A percentile compares a stretch with the other conserved stretches of the same genome.
These are phyloP conservation scores for Cutaneotrichosporon cyanovorans DNA, from an alignment of 1,284 basidiomycete species.

Conservation along the genomic window DNA sequence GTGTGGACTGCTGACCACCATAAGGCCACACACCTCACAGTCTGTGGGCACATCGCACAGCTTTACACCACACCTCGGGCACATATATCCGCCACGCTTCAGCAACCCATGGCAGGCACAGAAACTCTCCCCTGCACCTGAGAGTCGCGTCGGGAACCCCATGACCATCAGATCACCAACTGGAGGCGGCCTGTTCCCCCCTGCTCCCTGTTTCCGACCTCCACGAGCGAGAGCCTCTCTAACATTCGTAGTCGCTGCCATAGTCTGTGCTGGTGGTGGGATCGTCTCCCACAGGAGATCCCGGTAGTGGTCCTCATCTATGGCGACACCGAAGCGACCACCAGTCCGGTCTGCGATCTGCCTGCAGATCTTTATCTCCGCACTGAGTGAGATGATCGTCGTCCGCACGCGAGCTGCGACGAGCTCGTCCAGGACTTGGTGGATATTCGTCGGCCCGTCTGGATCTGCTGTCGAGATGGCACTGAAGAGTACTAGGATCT, in stretches of 20 bases:
- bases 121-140: constrained; percentile 69
- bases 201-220: constrained; percentile 23
- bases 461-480: constrained; percentile 95
- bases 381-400: constrained; percentile 82
- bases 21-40: constrained; percentile 92
- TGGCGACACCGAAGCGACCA: constrained; percentile 85
- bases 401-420: constrained; percentile 77
- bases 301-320: constrained; percentile 94
- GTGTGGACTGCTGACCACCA: constrained; percentile 96
- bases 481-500: constrained; percentile 87
- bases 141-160: constrained; percentile 93
- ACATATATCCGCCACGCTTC: constrained; percentile 84
- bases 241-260: constrained; percentile 30
- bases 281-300: constrained; percentile 94
- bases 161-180: constrained; percentile 94
- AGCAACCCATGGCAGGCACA: constrained; percentile 91
- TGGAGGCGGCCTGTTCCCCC: constrained; percentile 49
- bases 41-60: constrained; percentile 98
- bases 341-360: constrained; percentile 82
- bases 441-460: constrained; percentile 66
- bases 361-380: constrained; percentile 95
- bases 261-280: constrained; percentile 78
- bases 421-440: constrained; percentile 78
- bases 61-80: constrained; percentile 84
- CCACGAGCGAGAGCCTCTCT: constrained; percentile 51